Evolutionary conservation across 441 rosid species (phyloP), one percentile per base, ranked within the genome.

Genomic region (Aleurites moluccanus): DNA sequence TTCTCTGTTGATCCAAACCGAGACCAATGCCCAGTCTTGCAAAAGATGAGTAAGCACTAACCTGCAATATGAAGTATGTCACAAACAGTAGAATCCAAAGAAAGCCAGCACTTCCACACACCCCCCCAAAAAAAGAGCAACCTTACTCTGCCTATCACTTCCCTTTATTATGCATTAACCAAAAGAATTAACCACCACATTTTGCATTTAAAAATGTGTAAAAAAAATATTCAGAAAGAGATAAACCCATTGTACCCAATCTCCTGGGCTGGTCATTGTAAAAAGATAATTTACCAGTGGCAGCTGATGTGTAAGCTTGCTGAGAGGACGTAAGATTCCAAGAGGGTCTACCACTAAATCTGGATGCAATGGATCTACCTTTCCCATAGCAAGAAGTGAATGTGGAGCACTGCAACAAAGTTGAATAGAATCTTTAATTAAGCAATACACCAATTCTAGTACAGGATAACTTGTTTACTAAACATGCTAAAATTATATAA

Each of bases 381-480:
- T 96, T 61, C 98, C 99, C 91, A 89, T 83, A 14, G 94, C 98
- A 81, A 96, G 99, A 87, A 96, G 98, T 20, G 97, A 75, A 84
- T 96, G 98, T 49, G 98, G 92, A 73, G 96, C 95, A 84, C 99
- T 96, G 86, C 84, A 82, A 83, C 64, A 64, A 77, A 79, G 74
- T 78, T 67, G 57, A 75, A 76, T 40, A 35, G 47, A 40, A 74
- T 11, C 40, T 33, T 69, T 44, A 72, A 66, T 62, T 13, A 71
- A 67, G 71, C 21, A 59, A 66, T 23, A 15, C 0, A 59, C n/a
- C 38, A 14, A 10, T 25, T 65, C 64, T 21, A 13, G 61, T 52
- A 73, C 9, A 2, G 7, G 28, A 28, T 13, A 28, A 42, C 23
- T 57, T 23, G 10, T 63, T 52, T 52, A 42, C 44, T 28, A 70